These are phyloP conservation scores for Pelargonium nanum DNA, from an alignment of 345 rosid genomes.

Conservation along the genomic window DNA sequence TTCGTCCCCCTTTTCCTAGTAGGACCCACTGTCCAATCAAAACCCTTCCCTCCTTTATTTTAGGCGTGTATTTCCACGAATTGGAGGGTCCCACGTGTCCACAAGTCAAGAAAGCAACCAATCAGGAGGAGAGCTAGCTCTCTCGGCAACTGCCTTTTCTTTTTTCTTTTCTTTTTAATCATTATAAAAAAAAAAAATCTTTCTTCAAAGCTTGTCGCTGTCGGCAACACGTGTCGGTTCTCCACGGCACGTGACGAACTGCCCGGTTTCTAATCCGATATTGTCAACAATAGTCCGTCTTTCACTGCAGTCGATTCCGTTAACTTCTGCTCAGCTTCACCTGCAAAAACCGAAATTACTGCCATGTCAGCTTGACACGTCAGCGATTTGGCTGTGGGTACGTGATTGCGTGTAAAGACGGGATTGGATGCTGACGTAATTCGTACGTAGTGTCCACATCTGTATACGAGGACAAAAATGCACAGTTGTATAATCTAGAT, in stretches of 20 bases:
- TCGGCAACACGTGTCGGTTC: neutral
- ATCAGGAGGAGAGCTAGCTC: conserved; percentile 13
- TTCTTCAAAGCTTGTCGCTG: neutral
- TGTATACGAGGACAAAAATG: neutral
- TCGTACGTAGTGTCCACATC: neutral
- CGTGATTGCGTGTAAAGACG: neutral
- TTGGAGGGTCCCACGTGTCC: conserved; percentile 6
- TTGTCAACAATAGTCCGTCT: too few species aligned
- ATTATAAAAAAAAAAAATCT: neutral
- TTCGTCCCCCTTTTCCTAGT: conserved; percentile 1
- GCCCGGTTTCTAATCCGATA: too few species aligned
- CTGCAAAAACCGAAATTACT: neutral
- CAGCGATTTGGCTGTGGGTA: too few species aligned
- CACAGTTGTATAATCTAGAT: neutral
- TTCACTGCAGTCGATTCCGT: too few species aligned
- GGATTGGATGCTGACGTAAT: neutral
- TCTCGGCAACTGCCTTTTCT: neutral
- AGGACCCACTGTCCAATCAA: conserved; percentile 15
- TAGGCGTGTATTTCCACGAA: conserved; percentile 17
- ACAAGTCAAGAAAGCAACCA: conserved; percentile 18
- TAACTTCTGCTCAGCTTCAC: neutral
- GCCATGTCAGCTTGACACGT: neutral
- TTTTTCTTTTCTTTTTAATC: neutral
- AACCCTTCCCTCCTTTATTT: conserved; percentile 1
- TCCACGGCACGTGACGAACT: neutral